Percentiles rank a stretch among this genome's conserved stretches.
Evolutionary conservation across 179 eudicot species (phyloP).

Genomic region (Beta lomatogona): DNA sequence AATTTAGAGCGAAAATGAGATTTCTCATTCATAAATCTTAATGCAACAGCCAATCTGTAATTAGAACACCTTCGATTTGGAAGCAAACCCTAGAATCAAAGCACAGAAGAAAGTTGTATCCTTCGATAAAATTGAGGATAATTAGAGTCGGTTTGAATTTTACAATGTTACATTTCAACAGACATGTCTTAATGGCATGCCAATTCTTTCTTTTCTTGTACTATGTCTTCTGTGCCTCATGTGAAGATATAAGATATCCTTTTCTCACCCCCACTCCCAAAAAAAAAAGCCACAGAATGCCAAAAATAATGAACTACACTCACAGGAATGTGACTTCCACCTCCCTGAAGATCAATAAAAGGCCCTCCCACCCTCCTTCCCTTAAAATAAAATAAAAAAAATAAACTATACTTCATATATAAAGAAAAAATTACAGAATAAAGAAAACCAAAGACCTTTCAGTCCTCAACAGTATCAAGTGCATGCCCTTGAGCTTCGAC

Average conservation of each 20-base stretch:
- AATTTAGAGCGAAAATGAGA: too few species aligned
- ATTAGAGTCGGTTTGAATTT: constrained; percentile 37
- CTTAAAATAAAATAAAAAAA: constrained; percentile 27
- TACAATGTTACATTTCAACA: constrained; percentile 31
- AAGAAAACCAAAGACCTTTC: constrained; percentile 24
- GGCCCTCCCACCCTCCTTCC: constrained; percentile 31
- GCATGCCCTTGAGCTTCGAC: constrained; percentile 38
- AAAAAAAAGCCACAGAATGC: constrained; percentile 13
- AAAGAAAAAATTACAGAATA: constrained; percentile 18
- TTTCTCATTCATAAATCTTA: too few species aligned
- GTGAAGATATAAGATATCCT: constrained; percentile 12
- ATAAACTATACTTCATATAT: not conserved
- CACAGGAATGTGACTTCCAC: constrained; percentile 63
- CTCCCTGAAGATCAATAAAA: constrained; percentile 32
- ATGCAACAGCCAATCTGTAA: not conserved
- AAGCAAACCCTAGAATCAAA: not conserved
- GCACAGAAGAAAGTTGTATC: constrained; percentile 32
- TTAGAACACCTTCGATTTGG: not conserved
- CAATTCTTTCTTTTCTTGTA: constrained; percentile 17
- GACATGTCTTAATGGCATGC: constrained; percentile 23
- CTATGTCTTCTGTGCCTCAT: constrained; percentile 13
- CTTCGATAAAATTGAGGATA: constrained; percentile 55
- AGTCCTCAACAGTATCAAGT: constrained; percentile 40
- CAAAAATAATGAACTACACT: constrained; percentile 34
- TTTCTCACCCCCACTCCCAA: constrained; percentile 6